phyloP scores from a whole-genome alignment of 176 grass and related monocot genomes.

The Musa schizocarpa region DNA sequence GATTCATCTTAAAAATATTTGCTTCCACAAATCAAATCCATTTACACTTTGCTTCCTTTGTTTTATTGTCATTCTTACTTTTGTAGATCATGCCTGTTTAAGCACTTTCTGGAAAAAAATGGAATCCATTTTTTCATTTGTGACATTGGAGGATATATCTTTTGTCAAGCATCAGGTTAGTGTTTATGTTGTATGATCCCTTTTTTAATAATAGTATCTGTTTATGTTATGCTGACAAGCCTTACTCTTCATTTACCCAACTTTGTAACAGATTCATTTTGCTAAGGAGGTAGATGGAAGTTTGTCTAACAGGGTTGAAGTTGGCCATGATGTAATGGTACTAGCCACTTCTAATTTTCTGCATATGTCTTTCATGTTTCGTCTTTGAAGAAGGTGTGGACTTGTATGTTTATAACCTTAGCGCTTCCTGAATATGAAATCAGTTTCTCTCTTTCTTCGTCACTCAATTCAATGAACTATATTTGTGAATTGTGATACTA shows the following conservation, averaged over 20 bases:
- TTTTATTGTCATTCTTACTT: slow-evolving; percentile 10
- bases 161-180: slow-evolving; percentile 70
- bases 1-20: slow-evolving; percentile 18
- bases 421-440: background rate
- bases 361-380: slow-evolving; percentile 22
- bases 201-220: background rate
- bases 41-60: slow-evolving; percentile 16
- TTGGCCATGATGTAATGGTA: slow-evolving; percentile 34
- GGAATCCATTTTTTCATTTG: slow-evolving; percentile 62
- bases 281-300: slow-evolving; percentile 65
- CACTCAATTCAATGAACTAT: background rate
- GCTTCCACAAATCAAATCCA: slow-evolving; percentile 1
- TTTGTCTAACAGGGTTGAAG: slow-evolving; percentile 37
- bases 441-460: background rate
- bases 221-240: slow-evolving; percentile 4
- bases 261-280: slow-evolving; percentile 48
- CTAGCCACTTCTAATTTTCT: slow-evolving; percentile 13
- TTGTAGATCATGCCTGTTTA: slow-evolving; percentile 53
- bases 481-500: background rate
- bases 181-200: background rate
- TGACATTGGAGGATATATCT: slow-evolving; percentile 41
- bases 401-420: background rate
- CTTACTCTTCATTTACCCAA: slow-evolving; percentile 16
- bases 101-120: slow-evolving; percentile 86
- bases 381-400: background rate